Evolutionary conservation across 108 stramenopile genomes (phyloP).

Genomic region (Pseudonitzschia delicatissima): DNA sequence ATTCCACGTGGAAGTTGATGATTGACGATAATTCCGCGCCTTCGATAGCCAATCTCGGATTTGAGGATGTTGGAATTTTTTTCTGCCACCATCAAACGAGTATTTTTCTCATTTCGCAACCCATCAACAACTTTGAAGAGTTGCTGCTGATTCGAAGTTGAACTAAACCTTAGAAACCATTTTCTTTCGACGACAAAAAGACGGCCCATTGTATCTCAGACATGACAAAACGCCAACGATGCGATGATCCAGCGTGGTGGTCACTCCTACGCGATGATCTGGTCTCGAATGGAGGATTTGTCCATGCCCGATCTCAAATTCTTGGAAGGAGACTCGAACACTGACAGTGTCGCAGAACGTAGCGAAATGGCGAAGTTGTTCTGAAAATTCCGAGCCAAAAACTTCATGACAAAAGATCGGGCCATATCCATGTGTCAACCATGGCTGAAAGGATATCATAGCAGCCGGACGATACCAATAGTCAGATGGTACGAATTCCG

Average conservation of each 20-base stretch:
- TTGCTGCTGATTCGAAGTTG: too few relatives aligned
- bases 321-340: background rate
- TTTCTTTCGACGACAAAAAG: too few relatives aligned
- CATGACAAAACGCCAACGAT: constrained; percentile 21
- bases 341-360: background rate
- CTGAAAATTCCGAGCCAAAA: constrained; percentile 3
- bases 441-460: background rate
- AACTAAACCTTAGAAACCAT: too few relatives aligned
- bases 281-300: constrained; percentile 12
- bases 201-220: too few relatives aligned
- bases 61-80: too few relatives aligned
- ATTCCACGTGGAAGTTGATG: too few relatives aligned
- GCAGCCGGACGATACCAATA: background rate
- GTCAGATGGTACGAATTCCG: background rate
- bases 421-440: constrained; percentile 4
- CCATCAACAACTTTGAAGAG: too few relatives aligned
- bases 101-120: too few relatives aligned
- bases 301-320: constrained; percentile 19
- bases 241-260: constrained; percentile 29
- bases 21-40: too few relatives aligned
- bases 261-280: constrained; percentile 17
- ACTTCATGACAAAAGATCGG: constrained; percentile 3
- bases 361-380: background rate
- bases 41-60: too few relatives aligned
- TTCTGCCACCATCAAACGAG: too few relatives aligned